These are phyloP conservation scores for Sonneratia alba DNA, from an alignment of 345 rosid genomes.

Conservation along the genomic window DNA sequence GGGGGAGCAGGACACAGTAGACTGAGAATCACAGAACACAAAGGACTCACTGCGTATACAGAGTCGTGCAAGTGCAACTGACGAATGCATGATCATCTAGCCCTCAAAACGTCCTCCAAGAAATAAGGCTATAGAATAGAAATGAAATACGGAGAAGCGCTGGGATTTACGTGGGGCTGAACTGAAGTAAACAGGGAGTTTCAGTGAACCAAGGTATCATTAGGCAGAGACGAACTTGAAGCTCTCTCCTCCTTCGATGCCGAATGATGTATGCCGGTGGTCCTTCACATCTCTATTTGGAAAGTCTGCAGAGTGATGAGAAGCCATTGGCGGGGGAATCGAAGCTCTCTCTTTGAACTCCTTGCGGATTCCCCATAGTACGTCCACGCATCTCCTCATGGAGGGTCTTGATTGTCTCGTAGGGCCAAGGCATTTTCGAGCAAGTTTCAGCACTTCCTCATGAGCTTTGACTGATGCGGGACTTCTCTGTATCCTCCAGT, in stretches of 20 bases:
- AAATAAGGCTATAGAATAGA: too few species aligned
- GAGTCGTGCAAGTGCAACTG: too few species aligned
- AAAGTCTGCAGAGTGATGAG: slow-evolving; percentile 35
- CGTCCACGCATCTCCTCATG: slow-evolving; percentile 67
- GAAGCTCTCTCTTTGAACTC: slow-evolving; percentile 34
- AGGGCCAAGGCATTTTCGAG: slow-evolving; percentile 46
- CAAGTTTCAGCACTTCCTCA: slow-evolving; percentile 57
- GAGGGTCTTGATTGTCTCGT: slow-evolving; percentile 54
- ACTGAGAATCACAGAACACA: too few species aligned
- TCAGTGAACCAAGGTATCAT: too few species aligned
- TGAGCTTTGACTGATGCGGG: slow-evolving; percentile 49
- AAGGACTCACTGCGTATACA: too few species aligned
- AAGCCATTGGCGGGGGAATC: slow-evolving; percentile 27
- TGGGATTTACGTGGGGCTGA: too few species aligned
- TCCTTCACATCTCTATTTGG: slow-evolving; percentile 25
- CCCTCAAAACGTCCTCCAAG: too few species aligned
- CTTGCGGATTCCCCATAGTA: slow-evolving; percentile 64
- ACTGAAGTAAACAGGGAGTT: too few species aligned
- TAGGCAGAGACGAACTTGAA: slow-evolving; percentile 39
- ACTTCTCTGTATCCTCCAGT: slow-evolving; percentile 54
- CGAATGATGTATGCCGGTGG: slow-evolving; percentile 26
- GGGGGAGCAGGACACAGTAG: too few species aligned
- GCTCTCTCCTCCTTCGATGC: slow-evolving; percentile 33
- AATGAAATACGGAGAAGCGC: too few species aligned
- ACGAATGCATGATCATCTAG: too few species aligned